These are phyloP conservation scores for Penicillium glabrum DNA, from an alignment of 2,329 filamentous ascomycete genomes.

Conservation along the genomic window DNA sequence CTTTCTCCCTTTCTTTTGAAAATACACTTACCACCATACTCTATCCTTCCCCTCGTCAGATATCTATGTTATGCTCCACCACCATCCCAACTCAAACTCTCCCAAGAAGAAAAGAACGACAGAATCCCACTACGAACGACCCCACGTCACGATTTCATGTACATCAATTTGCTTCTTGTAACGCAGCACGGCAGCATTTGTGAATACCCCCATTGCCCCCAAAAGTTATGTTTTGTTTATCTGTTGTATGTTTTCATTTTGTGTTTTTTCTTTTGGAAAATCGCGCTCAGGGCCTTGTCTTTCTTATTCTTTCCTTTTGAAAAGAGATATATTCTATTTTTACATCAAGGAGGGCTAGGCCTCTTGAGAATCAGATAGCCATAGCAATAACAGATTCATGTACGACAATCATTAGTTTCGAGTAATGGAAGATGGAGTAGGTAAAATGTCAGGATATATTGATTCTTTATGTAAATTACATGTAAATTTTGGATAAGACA, in stretches of 20 bases:
- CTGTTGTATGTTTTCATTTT: background rate
- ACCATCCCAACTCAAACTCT: background rate
- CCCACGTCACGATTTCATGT: slow-evolving; percentile 25
- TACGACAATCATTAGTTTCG: background rate
- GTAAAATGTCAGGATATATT: background rate
- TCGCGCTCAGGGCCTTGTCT: background rate
- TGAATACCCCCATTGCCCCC: slow-evolving; percentile 28
- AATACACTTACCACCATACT: background rate
- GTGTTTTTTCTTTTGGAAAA: background rate
- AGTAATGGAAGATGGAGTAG: background rate
- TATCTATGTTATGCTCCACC: background rate
- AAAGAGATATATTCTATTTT: background rate
- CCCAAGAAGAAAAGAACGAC: slow-evolving; percentile 12
- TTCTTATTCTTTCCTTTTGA: background rate
- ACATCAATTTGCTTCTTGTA: slow-evolving; percentile 24
- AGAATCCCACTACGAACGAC: slow-evolving; percentile 10
- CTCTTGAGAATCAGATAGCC: background rate
- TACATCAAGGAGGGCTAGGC: background rate
- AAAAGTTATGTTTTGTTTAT: slow-evolving; percentile 22
- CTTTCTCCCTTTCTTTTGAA: background rate
- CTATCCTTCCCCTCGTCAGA: background rate
- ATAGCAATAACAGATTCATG: background rate
- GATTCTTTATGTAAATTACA: background rate
- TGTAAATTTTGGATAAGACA: background rate
- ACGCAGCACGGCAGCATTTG: slow-evolving; percentile 25